Evolutionary conservation across 495 filamentous ascomycete genomes (phyloP).

Genomic region (Pseudevernia furfuracea): DNA sequence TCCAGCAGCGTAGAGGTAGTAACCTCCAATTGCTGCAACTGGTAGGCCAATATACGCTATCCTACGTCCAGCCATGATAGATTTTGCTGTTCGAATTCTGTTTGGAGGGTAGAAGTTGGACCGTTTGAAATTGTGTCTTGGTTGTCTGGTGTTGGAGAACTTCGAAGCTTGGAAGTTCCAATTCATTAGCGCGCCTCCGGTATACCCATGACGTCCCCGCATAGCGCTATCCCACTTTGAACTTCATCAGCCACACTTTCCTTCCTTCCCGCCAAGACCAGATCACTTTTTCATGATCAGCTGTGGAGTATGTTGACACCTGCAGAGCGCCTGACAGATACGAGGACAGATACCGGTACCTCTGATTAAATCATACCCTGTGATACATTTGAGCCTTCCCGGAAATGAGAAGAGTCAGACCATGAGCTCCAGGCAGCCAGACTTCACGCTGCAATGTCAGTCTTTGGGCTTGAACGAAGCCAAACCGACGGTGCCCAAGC

Average conservation of each 20-base stretch:
- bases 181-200: too few relatives aligned
- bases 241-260: constrained; percentile 13
- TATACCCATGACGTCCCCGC: constrained; percentile 15
- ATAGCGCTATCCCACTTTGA: neutral
- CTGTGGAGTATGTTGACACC: neutral
- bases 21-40: constrained; percentile 62
- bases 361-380: neutral
- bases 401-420: constrained; percentile 10
- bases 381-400: neutral
- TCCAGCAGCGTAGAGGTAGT: constrained; percentile 87
- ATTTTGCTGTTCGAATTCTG: neutral
- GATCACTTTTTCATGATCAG: neutral
- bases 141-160: too few relatives aligned
- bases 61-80: constrained; percentile 18
- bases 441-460: constrained; percentile 20
- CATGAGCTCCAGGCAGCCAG: constrained; percentile 9
- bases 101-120: neutral
- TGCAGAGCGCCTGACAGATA: too few relatives aligned
- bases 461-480: constrained; percentile 23
- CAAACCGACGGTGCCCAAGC: constrained; percentile 17
- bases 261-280: neutral
- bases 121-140: neutral
- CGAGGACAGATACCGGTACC: neutral
- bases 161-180: constrained; percentile 10
- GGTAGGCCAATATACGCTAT: constrained; percentile 45